Percentiles rank a stretch among this genome's conserved stretches.
phyloP scores from a whole-genome alignment of 345 rosid species.

The Syzygium oleosum region DNA sequence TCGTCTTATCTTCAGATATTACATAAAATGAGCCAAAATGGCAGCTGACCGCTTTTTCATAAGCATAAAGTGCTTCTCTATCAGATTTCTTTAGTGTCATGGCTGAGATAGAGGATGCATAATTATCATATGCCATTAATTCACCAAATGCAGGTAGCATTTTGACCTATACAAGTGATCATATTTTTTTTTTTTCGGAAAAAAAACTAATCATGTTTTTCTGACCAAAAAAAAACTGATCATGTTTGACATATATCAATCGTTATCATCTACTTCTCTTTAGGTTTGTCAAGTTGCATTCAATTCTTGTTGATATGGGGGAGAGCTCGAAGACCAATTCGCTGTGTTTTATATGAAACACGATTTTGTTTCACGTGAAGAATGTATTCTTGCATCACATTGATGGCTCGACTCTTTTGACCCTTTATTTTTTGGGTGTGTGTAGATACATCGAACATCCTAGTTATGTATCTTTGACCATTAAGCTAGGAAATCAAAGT shows the following conservation, averaged over 20 bases:
- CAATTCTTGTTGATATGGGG: background rate
- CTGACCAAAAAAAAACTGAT: too few species aligned
- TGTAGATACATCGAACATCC: background rate
- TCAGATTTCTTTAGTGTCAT: background rate
- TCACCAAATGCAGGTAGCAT: background rate
- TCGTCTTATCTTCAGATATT: slow-evolving; percentile 72
- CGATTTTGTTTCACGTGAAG: background rate
- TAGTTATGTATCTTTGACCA: background rate
- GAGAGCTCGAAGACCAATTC: background rate
- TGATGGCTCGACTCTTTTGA: background rate
- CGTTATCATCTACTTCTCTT: background rate
- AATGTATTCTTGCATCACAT: background rate
- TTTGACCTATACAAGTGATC: background rate
- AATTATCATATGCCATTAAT: background rate
- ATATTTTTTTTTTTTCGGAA: too few species aligned
- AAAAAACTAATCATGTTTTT: too few species aligned
- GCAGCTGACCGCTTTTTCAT: background rate
- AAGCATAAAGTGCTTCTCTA: background rate
- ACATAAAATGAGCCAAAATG: background rate
- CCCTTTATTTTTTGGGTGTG: background rate
- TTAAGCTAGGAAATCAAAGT: background rate
- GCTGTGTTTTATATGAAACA: background rate
- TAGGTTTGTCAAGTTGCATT: background rate
- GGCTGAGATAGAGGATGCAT: background rate
- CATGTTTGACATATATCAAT: background rate